Evolutionary conservation across 176 grass and related monocot genomes (phyloP).

Genomic region (Lolium multiflorum): DNA sequence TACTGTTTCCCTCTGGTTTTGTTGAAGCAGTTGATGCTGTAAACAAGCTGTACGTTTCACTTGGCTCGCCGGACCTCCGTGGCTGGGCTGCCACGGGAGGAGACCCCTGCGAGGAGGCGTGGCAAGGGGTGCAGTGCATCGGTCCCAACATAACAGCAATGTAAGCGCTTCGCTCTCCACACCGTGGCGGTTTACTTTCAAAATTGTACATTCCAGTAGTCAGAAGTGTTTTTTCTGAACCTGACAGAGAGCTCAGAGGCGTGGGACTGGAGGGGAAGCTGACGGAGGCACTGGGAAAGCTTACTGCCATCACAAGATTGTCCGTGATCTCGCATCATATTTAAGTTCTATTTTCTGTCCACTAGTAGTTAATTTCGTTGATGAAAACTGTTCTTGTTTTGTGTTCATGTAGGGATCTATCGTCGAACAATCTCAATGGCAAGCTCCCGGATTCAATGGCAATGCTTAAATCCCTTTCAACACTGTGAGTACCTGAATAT

Average conservation of each 20-base stretch:
- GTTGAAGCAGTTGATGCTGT: constrained; percentile 57
- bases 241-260: constrained; percentile 60
- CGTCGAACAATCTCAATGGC: constrained; percentile 48
- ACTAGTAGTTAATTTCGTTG: neutral
- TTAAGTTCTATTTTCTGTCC: neutral
- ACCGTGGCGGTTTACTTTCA: neutral
- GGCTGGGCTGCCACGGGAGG: constrained; percentile 58
- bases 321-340: constrained; percentile 3
- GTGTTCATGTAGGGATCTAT: constrained; percentile 53
- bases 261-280: constrained; percentile 53
- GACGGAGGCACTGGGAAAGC: constrained; percentile 49
- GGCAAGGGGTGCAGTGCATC: constrained; percentile 65
- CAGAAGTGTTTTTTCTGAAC: neutral
- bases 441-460: constrained; percentile 53
- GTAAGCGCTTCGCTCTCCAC: neutral
- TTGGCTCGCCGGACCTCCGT: constrained; percentile 60
- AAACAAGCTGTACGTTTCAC: constrained; percentile 52
- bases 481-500: constrained; percentile 41
- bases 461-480: constrained; percentile 51
- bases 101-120: constrained; percentile 62
- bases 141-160: constrained; percentile 59
- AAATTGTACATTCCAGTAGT: neutral
- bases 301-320: constrained; percentile 58
- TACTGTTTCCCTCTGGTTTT: neutral
- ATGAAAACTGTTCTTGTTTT: neutral